phyloP scores from a whole-genome alignment of 2,329 filamentous ascomycete genomes.

The Cercospora sojina region DNA sequence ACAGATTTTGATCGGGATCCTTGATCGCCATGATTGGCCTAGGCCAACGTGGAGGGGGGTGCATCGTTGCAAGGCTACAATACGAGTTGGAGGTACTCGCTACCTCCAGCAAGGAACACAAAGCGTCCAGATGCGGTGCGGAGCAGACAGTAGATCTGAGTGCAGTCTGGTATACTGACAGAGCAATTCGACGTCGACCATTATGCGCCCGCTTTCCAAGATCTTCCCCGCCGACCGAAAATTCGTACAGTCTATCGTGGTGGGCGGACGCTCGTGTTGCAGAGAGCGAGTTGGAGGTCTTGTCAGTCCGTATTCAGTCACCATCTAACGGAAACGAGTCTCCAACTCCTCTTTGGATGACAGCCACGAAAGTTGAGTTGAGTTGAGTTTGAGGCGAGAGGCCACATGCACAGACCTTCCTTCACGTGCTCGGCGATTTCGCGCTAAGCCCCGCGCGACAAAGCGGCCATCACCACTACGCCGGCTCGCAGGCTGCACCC shows the following conservation, averaged over 20 bases:
- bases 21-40: not conserved
- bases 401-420: not conserved
- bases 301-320: not conserved
- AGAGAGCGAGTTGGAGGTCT: not conserved
- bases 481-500: conserved; percentile 4
- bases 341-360: not conserved
- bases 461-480: not conserved
- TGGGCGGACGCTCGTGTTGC: not conserved
- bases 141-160: not conserved
- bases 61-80: not conserved
- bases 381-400: not conserved
- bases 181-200: not conserved
- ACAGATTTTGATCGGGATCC: not conserved
- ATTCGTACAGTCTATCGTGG: not conserved
- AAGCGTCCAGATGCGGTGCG: not conserved
- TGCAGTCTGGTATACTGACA: not conserved
- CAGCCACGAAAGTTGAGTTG: not conserved
- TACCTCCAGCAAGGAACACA: not conserved
- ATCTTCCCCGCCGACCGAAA: not conserved
- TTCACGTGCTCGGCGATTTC: conserved; percentile 6
- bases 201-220: not conserved
- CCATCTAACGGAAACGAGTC: not conserved
- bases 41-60: not conserved
- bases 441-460: conserved; percentile 6
- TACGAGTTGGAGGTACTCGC: not conserved